Evolutionary conservation across 2,329 filamentous ascomycete genomes (phyloP).

Genomic region (Diaporthe vexans): DNA sequence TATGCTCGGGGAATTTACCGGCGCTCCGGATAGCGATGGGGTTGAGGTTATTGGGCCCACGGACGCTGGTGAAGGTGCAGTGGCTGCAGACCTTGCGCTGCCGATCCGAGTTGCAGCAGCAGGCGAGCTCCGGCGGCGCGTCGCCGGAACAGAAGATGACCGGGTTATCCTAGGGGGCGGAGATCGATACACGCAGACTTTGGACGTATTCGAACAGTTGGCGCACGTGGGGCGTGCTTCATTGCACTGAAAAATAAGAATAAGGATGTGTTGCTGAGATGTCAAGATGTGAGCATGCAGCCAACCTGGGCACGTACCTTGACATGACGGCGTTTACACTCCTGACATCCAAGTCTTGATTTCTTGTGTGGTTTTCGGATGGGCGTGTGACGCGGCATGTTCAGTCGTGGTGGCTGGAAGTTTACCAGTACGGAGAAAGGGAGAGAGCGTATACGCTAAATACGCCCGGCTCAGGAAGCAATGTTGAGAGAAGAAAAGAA

Average conservation of each 20-base stretch:
- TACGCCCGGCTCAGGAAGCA: background rate
- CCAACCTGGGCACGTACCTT: background rate
- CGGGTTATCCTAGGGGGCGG: background rate
- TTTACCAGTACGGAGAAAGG: background rate
- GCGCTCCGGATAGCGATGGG: background rate
- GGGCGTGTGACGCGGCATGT: constrained; percentile 1
- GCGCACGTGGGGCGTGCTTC: constrained; percentile 6
- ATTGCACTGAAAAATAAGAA: background rate
- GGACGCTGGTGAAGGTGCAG: background rate
- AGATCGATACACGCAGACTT: constrained; percentile 7
- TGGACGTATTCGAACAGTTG: background rate
- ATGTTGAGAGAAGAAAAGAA: background rate
- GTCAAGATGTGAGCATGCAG: background rate
- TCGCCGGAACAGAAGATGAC: background rate
- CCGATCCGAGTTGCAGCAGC: background rate
- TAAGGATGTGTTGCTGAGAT: background rate
- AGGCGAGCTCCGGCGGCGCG: background rate
- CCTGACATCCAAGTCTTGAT: constrained; percentile 1
- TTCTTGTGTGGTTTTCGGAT: constrained; percentile 17
- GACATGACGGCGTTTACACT: background rate
- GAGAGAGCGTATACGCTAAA: background rate
- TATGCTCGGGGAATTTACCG: background rate
- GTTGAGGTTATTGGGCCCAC: background rate
- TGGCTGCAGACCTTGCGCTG: background rate
- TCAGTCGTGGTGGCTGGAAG: background rate